phyloP scores from a whole-genome alignment of 805 yeast genomes.

The Yarrowia yakushimensis region DNA sequence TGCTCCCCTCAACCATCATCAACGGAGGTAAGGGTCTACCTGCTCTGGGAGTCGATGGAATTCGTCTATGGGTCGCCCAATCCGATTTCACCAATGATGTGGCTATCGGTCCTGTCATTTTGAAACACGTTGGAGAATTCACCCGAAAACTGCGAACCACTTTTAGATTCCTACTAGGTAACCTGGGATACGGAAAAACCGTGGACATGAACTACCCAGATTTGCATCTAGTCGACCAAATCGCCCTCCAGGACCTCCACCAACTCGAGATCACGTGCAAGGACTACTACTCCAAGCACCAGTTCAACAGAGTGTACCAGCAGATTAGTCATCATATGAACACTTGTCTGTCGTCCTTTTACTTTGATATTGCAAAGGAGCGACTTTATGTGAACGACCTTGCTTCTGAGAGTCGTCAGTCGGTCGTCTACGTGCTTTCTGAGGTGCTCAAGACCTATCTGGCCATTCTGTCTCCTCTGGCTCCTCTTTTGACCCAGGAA shows the following conservation, averaged over 20 bases:
- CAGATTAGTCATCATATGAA: slow-evolving; percentile 69
- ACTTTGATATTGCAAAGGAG: slow-evolving; percentile 85
- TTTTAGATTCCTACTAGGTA: slow-evolving; percentile 77
- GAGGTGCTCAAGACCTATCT: slow-evolving; percentile 56
- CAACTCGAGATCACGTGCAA: slow-evolving; percentile 45
- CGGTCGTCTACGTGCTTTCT: slow-evolving; percentile 62
- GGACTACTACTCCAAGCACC: slow-evolving; percentile 51
- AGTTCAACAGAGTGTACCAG: slow-evolving; percentile 68
- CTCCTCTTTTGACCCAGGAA: slow-evolving; percentile 84
- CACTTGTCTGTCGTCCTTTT: slow-evolving; percentile 70
- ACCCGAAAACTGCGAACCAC: slow-evolving; percentile 80
- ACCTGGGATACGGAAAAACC: slow-evolving; percentile 48
- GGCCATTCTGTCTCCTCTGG: slow-evolving; percentile 71
- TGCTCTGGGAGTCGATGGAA: slow-evolving; percentile 82
- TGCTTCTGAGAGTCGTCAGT: slow-evolving; percentile 49
- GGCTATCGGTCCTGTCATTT: slow-evolving; percentile 63
- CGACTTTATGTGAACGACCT: slow-evolving; percentile 66
- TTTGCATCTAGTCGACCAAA: slow-evolving; percentile 49
- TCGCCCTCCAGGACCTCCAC: slow-evolving; percentile 54
- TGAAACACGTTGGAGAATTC: slow-evolving; percentile 73
- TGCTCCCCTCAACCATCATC: slow-evolving; percentile 65
- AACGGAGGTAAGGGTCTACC: slow-evolving; percentile 54
- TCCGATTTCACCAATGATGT: slow-evolving; percentile 83
- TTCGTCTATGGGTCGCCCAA: slow-evolving; percentile 86
- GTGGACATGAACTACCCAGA: slow-evolving; percentile 31